Conservation (phyloP, 768 basidiomycete species). For the Psilocybe cyanescens region DNA sequence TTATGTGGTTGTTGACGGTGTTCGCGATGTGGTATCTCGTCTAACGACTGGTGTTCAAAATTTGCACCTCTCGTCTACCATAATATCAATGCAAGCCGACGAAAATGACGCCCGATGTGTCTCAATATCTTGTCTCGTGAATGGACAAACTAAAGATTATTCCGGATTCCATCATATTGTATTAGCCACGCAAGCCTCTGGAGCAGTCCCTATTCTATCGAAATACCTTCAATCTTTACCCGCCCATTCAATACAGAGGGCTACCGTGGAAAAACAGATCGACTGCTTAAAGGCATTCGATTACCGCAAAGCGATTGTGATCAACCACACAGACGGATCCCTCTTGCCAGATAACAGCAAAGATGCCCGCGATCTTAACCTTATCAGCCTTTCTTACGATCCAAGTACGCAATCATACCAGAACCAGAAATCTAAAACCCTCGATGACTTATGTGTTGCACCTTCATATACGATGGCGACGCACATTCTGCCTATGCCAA, state of each 20-base stretch:
- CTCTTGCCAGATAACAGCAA: conserved; percentile 53
- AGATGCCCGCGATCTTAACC: conserved; percentile 71
- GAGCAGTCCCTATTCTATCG: conserved; percentile 56
- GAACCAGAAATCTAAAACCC: conserved; percentile 1
- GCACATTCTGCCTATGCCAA: conserved; percentile 52
- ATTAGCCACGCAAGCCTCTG: conserved; percentile 75
- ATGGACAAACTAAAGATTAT: conserved; percentile 30
- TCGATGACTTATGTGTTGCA: conserved; percentile 39
- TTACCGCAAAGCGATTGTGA: conserved; percentile 60
- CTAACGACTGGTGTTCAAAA: conserved; percentile 49
- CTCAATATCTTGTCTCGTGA: conserved; percentile 40
- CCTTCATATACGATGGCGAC: conserved; percentile 72
- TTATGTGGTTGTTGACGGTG: conserved; percentile 64
- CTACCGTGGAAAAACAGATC: conserved; percentile 43
- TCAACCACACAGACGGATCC: conserved; percentile 70
- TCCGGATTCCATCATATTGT: conserved; percentile 68
- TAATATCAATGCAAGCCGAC: conserved; percentile 48
- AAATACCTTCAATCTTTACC: conserved; percentile 48
- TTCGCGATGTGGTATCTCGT: conserved; percentile 58
- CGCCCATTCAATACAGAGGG: conserved; percentile 26
- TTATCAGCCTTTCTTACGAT: conserved; percentile 29
- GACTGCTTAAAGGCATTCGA: conserved; percentile 54
- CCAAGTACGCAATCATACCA: not conserved
- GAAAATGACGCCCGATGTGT: conserved; percentile 33
- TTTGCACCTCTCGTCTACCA: conserved; percentile 58